These are phyloP conservation scores for Mycena chlorophos DNA, from an alignment of 768 basidiomycete genomes.

Conservation along the genomic window DNA sequence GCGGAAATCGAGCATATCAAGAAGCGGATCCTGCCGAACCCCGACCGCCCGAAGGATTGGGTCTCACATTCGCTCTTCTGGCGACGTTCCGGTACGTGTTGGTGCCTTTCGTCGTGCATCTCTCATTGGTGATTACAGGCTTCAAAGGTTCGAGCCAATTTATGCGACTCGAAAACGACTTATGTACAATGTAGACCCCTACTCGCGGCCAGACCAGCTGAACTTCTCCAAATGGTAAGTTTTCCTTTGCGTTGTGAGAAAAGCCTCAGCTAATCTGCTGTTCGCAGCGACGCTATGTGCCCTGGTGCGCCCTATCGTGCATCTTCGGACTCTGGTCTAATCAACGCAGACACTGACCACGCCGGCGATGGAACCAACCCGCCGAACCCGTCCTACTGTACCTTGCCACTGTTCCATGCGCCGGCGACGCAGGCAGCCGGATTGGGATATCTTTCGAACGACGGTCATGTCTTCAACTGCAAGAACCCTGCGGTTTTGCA, in stretches of 20 bases:
- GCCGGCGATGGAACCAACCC: constrained; percentile 33
- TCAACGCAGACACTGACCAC: constrained; percentile 46
- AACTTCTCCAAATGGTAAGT: constrained; percentile 51
- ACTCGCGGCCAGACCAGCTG: constrained; percentile 48
- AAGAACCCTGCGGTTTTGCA: constrained; percentile 47
- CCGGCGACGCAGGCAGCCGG: constrained; percentile 30
- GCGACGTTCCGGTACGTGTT: constrained; percentile 53
- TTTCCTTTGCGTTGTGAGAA: neutral
- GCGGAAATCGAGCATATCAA: constrained; percentile 48
- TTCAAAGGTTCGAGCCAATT: constrained; percentile 43
- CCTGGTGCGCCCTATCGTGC: constrained; percentile 31
- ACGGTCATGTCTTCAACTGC: constrained; percentile 52
- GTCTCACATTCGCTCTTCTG: constrained; percentile 57
- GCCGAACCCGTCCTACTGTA: constrained; percentile 48
- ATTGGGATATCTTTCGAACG: constrained; percentile 48
- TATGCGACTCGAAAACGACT: neutral
- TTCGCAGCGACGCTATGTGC: constrained; percentile 47
- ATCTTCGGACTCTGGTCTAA: neutral
- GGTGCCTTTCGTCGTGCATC: neutral
- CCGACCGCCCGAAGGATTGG: constrained; percentile 50
- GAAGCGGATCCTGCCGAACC: constrained; percentile 45
- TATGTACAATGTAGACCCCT: constrained; percentile 42
- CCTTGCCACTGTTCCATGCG: constrained; percentile 49
- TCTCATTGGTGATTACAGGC: constrained; percentile 29
- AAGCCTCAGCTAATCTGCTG: neutral